These are phyloP conservation scores for Blastocystis sp. DNA, from an alignment of 352 stramenopile genomes.

Conservation along the genomic window DNA sequence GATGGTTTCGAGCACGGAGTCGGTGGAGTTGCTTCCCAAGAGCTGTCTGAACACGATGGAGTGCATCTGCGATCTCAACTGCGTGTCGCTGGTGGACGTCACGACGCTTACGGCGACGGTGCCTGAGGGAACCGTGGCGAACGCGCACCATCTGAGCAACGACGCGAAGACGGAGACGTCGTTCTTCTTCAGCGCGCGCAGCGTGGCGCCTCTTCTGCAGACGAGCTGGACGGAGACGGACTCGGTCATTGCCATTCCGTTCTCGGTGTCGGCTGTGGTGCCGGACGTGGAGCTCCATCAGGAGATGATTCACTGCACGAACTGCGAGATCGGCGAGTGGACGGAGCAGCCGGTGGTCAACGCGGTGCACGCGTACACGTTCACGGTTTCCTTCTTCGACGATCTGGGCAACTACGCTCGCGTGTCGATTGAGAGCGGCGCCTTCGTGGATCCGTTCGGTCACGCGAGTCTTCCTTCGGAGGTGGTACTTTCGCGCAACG, in stretches of 20 bases:
- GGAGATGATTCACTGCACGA: conserved; percentile 2
- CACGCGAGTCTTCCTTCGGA: not conserved
- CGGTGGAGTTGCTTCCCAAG: not conserved
- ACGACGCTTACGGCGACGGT: not conserved
- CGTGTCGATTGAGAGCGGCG: not conserved
- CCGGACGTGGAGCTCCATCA: not conserved
- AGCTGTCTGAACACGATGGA: not conserved
- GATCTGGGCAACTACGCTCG: not conserved
- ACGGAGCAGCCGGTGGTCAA: not conserved
- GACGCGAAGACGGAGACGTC: not conserved
- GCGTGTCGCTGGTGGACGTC: not conserved
- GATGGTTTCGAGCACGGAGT: not conserved
- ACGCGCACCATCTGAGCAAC: not conserved
- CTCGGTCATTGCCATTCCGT: not conserved
- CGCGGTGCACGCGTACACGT: not conserved
- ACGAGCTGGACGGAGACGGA: not conserved
- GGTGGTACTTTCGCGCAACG: not conserved
- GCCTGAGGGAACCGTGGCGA: not conserved
- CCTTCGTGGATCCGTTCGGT: not conserved
- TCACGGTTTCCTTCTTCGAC: conserved; percentile 37
- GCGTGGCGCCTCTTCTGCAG: not conserved
- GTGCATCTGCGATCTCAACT: not conserved
- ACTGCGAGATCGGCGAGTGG: conserved; percentile 27
- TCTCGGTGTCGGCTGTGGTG: not conserved
- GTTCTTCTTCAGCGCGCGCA: not conserved